A percentile compares a stretch with the other conserved stretches of the same genome.
Conservation (phyloP, 192 early-diverging fungal genomes). For the Chytriomyces sp. region DNA sequence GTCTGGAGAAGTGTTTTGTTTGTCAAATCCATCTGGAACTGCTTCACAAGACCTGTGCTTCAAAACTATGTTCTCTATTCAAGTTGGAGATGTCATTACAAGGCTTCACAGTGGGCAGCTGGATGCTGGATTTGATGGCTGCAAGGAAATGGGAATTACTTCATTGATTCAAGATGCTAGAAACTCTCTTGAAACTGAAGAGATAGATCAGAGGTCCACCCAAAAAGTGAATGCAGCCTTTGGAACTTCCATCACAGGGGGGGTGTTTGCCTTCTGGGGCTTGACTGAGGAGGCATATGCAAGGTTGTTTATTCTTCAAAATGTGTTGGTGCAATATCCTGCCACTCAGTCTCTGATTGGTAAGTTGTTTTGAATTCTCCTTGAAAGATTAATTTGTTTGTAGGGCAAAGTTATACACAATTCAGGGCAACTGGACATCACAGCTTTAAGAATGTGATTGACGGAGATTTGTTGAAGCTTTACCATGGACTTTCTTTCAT, state of each 20-base stretch:
- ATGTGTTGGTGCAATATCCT: not conserved
- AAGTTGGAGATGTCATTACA: slow-evolving; percentile 38
- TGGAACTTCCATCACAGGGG: slow-evolving; percentile 19
- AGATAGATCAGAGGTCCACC: not conserved
- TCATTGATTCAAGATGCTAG: not conserved
- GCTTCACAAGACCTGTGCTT: slow-evolving; percentile 1
- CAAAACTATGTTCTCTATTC: slow-evolving; percentile 31
- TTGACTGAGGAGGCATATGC: not conserved
- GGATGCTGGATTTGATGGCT: slow-evolving; percentile 14
- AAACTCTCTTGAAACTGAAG: not conserved
- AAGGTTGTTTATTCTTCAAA: slow-evolving; percentile 1
- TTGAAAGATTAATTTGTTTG: not conserved
- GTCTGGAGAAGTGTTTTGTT: not conserved
- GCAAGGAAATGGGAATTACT: not conserved
- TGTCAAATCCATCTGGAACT: not conserved
- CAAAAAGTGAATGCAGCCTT: slow-evolving; percentile 16
- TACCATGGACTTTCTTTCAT: not conserved
- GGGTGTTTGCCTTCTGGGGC: slow-evolving; percentile 23
- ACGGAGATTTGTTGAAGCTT: not conserved
- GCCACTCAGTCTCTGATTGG: slow-evolving; percentile 28
- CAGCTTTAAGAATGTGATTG: not conserved
- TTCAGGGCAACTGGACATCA: not conserved
- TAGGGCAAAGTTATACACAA: not conserved
- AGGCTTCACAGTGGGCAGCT: slow-evolving; percentile 29
- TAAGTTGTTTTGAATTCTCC: not conserved